Evolutionary conservation across 805 yeast species (phyloP), one percentile per base, ranked within the genome.

Genomic region (Sugiyamaella qingdaonensis): DNA sequence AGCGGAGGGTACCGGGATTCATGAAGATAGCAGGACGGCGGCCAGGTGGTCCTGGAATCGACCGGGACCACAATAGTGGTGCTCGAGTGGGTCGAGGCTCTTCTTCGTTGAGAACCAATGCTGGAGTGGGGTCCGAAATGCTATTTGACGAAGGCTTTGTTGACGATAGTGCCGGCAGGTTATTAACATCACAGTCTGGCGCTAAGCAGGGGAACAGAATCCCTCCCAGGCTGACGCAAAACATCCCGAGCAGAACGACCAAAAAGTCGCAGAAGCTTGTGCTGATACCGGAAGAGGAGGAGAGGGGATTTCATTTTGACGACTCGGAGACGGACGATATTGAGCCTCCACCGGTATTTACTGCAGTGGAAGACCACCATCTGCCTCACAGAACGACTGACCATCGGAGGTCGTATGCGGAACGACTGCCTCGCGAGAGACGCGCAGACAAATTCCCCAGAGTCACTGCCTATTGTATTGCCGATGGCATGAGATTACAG

Each of bases 401-500:
- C 24, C 43, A 39, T 18, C 19, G 54, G 39, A 50, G 65, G 36
- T 58, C 70, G n/a, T 60, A 62, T 48, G 71, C 69, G 9, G 72
- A 68, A 52, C 54, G 64, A 61, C 65, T 67, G 71, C 62, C 71
- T 18, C 61, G 61, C 59, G 87, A 82, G 37, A 72, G 73, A 31
- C 65, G 88, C 44, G 80, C 82, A 7, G 80, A 77, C 29, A 86
- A 82, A 56, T 78, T 85, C 58, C 82, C 95, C 39, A 71, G 99
- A 57, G 90, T 91, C 52, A 91, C 98, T 0, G 97, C 98, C 1
- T 92, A 92, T 69, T 80, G 89, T 59, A 85, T 91, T 4, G 84
- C 96, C 14, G 97, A 89, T 54, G 88, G 86, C 32, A 84, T 89
- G 63, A 78, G 87, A 61, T 69, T 94, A 50, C 74, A 75, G 32